phyloP scores from a whole-genome alignment of 768 basidiomycete species.

The Rhodocollybia butyracea region DNA sequence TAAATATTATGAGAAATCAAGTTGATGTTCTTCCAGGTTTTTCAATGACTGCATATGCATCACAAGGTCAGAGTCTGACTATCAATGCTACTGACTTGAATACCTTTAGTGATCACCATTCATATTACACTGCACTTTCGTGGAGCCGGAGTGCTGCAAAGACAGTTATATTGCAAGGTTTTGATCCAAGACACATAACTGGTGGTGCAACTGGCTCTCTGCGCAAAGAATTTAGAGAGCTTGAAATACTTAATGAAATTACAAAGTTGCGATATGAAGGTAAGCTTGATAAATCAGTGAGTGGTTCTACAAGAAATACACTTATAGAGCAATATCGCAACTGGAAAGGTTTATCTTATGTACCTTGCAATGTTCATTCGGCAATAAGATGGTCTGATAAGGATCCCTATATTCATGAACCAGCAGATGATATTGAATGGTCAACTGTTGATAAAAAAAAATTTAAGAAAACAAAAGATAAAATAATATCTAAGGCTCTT shows the following conservation, averaged over 20 bases:
- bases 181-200: constrained; percentile 1
- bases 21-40: too few relatives aligned
- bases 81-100: too few relatives aligned
- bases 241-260: too few relatives aligned
- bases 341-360: constrained; percentile 4
- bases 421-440: background rate
- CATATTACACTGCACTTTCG: too few relatives aligned
- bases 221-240: constrained; percentile 11
- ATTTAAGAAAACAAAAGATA: background rate
- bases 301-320: constrained; percentile 2
- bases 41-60: too few relatives aligned
- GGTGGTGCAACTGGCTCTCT: constrained; percentile 2
- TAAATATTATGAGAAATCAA: too few relatives aligned
- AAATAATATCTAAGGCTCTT: too few relatives aligned
- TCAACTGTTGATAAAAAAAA: background rate
- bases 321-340: constrained; percentile 9
- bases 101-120: too few relatives aligned
- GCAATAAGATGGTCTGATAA: constrained; percentile 8
- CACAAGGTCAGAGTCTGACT: too few relatives aligned
- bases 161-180: constrained; percentile 10
- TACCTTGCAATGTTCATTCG: background rate
- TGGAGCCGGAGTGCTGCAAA: too few relatives aligned
- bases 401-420: background rate
- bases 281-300: constrained; percentile 3
- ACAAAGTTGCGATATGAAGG: constrained; percentile 10